Conservation (phyloP, 805 yeast genomes). For the Ogataea naganishii region DNA sequence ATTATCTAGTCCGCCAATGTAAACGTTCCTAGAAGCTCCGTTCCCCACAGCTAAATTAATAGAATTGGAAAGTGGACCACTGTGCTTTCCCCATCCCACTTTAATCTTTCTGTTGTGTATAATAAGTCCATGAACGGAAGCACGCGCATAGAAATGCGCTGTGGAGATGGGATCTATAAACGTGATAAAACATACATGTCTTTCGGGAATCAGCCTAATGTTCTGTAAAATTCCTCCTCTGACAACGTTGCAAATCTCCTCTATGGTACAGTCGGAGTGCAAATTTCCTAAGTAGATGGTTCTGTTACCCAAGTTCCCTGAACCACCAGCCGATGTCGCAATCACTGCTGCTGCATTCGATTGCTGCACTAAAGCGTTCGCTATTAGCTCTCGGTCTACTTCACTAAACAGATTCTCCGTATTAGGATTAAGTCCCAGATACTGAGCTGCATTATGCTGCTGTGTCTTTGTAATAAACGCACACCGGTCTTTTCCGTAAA, state of each 20-base stretch:
- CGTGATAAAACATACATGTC: constrained; percentile 90
- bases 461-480: constrained; percentile 93
- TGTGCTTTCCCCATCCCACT: constrained; percentile 97
- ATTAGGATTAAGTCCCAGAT: constrained; percentile 84
- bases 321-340: constrained; percentile 91
- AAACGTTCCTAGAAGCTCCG: constrained; percentile 91
- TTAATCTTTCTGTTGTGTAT: constrained; percentile 81
- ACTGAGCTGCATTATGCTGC: constrained; percentile 95
- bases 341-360: constrained; percentile 97
- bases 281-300: constrained; percentile 87
- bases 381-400: constrained; percentile 48
- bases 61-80: constrained; percentile 85
- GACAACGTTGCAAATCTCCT: constrained; percentile 92
- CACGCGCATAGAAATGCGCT: constrained; percentile 93
- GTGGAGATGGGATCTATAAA: constrained; percentile 96
- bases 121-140: constrained; percentile 80
- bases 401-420: constrained; percentile 67
- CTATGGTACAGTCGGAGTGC: constrained; percentile 80
- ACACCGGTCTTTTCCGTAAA: constrained; percentile 90
- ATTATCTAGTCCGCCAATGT: constrained; percentile 53
- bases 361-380: constrained; percentile 80
- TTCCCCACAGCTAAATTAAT: constrained; percentile 82
- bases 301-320: constrained; percentile 84
- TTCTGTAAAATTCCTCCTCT: constrained; percentile 90
- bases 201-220: constrained; percentile 70